Base-by-base conservation (phyloP, 192 early-diverging fungal genomes). In the Gorgonomyces haynaldii region DNA sequence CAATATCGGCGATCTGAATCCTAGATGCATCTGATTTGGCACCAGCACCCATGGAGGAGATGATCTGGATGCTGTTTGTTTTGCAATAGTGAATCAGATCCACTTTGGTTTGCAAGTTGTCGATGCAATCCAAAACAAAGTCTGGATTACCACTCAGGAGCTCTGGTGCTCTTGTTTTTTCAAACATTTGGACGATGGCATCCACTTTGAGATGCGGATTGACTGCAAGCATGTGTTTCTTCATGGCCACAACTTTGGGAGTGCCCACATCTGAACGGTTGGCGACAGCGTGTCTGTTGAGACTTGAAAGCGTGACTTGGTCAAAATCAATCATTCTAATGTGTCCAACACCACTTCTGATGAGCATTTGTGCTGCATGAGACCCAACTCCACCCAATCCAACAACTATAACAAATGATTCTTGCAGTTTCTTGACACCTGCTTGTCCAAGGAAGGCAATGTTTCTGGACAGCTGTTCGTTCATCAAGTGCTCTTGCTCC, bases 41-140 rank as follows among this genome's bases (percentile, higher is more conserved):
- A n/a, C 95, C 92, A 2, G 92, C 86, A 1, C 92, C 95, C 91
- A 95, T 98, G 13, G 92, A 88, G 36, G 85, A 85, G 23, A 98
- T 88, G 17, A 98, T 83, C 21, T 60, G 67, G 12, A 95, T 54
- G 1, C 76, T 66, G 51, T 84, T 52, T 20, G 83, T 68, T 22
- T 78, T 67, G 62, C 95, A 98, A 59, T 86, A 93, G 19, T 78
- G 70, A 37, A 98, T 76, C 45, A 98, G 64, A 15, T 84, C 85
- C 45, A 91, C 39, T 60, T 98, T 98, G 9, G 92, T 98, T 34
- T 89, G 76, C 54, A 98, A 84, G 55, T 98, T 91, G 60, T 96
- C 95, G 56, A 96, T 94, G 45, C 89, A 91, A 49, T 96, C 89
- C 17, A 46, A 42, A n/a, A 75, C 68, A 56, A 41, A 72, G 43